phyloP scores from a whole-genome alignment of 345 rosid species.

The Salix koriyanagi region DNA sequence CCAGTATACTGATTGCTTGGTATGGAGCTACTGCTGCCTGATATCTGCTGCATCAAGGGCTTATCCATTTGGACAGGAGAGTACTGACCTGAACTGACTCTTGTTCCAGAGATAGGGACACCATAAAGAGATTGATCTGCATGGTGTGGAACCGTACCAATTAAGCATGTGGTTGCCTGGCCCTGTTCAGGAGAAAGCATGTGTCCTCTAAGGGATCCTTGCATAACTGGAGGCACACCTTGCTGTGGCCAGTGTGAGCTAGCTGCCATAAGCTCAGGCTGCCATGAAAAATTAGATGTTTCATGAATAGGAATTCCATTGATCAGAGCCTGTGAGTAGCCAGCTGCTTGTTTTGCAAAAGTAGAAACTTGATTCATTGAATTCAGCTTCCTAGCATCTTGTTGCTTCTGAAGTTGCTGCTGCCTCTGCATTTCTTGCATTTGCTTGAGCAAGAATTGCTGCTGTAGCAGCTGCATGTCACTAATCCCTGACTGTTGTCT shows the following conservation, averaged over 20 bases:
- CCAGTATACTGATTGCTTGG: conserved; percentile 42
- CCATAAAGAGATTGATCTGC: conserved; percentile 68
- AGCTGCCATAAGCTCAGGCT: conserved; percentile 50
- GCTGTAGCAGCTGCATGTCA: conserved; percentile 78
- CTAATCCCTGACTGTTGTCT: conserved; percentile 65
- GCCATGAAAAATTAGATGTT: conserved; percentile 54
- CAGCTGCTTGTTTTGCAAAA: conserved; percentile 39
- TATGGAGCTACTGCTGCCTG: conserved; percentile 46
- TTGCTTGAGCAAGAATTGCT: conserved; percentile 65
- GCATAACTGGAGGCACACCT: conserved; percentile 43
- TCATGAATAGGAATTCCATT: conserved; percentile 64
- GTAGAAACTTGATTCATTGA: conserved; percentile 46
- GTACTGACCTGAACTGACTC: conserved; percentile 39
- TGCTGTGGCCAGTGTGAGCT: conserved; percentile 56
- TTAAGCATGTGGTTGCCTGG: conserved; percentile 31
- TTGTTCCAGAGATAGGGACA: conserved; percentile 46
- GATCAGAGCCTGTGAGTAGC: conserved; percentile 38
- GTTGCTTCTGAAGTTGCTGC: conserved; percentile 54
- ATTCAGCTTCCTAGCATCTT: conserved; percentile 49
- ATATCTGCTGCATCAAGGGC: conserved; percentile 37
- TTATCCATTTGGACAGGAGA: conserved; percentile 52
- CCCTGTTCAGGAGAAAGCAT: conserved; percentile 58
- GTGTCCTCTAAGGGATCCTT: conserved; percentile 53
- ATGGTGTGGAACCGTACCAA: conserved; percentile 55
- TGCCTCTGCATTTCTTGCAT: conserved; percentile 77